These are phyloP conservation scores for Annulohypoxylon stygium DNA, from an alignment of 495 filamentous ascomycete species.

Conservation along the genomic window DNA sequence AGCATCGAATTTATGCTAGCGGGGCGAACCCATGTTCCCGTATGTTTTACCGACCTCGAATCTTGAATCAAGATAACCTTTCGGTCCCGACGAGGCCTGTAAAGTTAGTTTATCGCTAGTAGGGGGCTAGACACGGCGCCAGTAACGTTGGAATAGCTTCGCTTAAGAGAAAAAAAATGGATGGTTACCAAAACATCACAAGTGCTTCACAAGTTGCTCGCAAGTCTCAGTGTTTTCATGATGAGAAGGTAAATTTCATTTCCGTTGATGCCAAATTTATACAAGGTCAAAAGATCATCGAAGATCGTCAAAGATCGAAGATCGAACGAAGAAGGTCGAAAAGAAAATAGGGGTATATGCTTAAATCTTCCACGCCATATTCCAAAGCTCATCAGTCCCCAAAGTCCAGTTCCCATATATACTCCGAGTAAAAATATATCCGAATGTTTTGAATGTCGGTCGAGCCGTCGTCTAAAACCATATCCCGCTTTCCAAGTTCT, in stretches of 20 bases:
- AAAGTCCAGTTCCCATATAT: constrained; percentile 46
- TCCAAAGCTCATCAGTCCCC: constrained; percentile 35
- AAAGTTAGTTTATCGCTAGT: constrained; percentile 1
- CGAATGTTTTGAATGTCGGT: constrained; percentile 46
- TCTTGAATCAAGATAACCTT: constrained; percentile 30
- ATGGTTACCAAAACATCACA: constrained; percentile 10
- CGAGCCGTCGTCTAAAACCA: constrained; percentile 40
- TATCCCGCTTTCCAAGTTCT: constrained; percentile 35
- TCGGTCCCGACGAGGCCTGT: constrained; percentile 34
- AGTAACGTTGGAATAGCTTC: constrained; percentile 13
- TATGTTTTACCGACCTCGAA: constrained; percentile 31
- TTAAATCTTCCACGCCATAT: constrained; percentile 47
- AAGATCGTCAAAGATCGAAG: constrained; percentile 31
- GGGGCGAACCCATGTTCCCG: constrained; percentile 29
- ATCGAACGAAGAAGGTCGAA: constrained; percentile 30
- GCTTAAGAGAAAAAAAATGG: background rate
- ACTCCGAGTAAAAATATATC: constrained; percentile 41
- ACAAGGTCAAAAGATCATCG: constrained; percentile 34
- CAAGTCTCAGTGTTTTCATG: constrained; percentile 9
- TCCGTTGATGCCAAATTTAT: constrained; percentile 39
- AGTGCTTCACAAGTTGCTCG: background rate
- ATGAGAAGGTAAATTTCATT: constrained; percentile 26
- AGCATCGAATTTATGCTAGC: constrained; percentile 21
- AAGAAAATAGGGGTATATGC: constrained; percentile 49
- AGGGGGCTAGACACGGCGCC: background rate